Evolutionary conservation across 495 filamentous ascomycete genomes (phyloP).

Genomic region (Pyronema domesticum): DNA sequence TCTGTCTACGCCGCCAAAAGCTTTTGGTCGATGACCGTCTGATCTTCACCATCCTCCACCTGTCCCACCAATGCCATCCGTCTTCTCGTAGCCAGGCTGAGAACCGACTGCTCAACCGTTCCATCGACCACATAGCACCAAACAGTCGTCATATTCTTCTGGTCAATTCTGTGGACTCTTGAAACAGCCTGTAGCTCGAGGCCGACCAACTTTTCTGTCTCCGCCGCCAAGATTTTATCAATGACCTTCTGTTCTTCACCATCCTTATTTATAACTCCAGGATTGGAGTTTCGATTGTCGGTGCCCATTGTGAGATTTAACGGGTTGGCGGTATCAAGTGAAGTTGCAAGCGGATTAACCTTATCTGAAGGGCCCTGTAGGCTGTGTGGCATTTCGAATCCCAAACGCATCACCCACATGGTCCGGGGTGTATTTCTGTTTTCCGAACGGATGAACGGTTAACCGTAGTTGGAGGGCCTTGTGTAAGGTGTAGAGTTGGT

Average conservation of each 20-base stretch:
- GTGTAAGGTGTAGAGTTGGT: no score
- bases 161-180: constrained; percentile 84
- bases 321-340: constrained; percentile 40
- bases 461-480: no score
- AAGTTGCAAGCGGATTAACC: background rate
- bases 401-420: no score
- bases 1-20: constrained; percentile 68
- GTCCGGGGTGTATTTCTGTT: no score
- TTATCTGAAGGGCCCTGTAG: background rate
- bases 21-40: constrained; percentile 32
- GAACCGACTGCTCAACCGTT: constrained; percentile 79
- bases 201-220: no score
- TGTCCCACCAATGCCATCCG: constrained; percentile 55
- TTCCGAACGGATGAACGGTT: no score
- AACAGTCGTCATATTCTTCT: constrained; percentile 70
- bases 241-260: constrained; percentile 44
- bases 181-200: constrained; percentile 89
- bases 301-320: constrained; percentile 92
- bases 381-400: constrained; percentile 21
- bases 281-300: constrained; percentile 60
- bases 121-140: constrained; percentile 84
- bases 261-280: constrained; percentile 22
- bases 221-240: constrained; percentile 78
- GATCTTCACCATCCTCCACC: constrained; percentile 10
- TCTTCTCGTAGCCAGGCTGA: constrained; percentile 61